Base-by-base conservation (phyloP, 176 grass and related monocot species). In the Cenchrus purpureus region DNA sequence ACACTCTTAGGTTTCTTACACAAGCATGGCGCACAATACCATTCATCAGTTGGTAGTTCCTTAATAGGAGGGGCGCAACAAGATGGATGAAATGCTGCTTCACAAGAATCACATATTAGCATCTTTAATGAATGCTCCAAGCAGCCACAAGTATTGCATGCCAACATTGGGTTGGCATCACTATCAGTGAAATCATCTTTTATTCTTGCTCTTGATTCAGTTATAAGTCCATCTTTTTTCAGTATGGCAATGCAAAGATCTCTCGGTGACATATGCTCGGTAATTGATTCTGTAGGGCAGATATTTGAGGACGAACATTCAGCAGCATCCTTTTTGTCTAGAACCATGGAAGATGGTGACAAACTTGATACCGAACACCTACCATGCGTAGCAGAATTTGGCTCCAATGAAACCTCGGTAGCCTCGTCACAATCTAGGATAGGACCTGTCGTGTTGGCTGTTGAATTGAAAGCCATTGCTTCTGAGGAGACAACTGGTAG, bases 21-120 rank as follows among this genome's bases (percentile, higher is more conserved):
- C 11, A 74, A 96, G 83, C 97, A 99, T 62, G 88, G 65, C 42
- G 68, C 67, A 66, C 97, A 99, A 84, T 91, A 91, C 97, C 97
- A 99, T 31, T 94, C 86, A 59, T 85, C 87, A 74, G 40, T 16
- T 77, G 78, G 87, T 65, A 81, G 44, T 42, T 81, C 79, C 42
- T 84, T 52, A 57, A 86, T 68, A 86, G 37, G 57, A 76, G 85
- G 89, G 48, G 19, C 89, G 81, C 91, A 95, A 86, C 97, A 95
- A 61, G 87, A 86, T 46, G 92, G 71, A 88, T 99, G 97, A 84
- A 92, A 99, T 88, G 93, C 90, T 84, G 79, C 90, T 79, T 96
- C 97, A 82, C 97, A 99, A 59, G 72, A 83, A 78, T 99, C 97
- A 77, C 97, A 99, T 85, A 96, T 89, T 74, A 99, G 85, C 93